A percentile compares a stretch with the other conserved stretches of the same genome.
phyloP scores from a whole-genome alignment of 1,284 basidiomycete genomes.

The Tilletia indica region DNA sequence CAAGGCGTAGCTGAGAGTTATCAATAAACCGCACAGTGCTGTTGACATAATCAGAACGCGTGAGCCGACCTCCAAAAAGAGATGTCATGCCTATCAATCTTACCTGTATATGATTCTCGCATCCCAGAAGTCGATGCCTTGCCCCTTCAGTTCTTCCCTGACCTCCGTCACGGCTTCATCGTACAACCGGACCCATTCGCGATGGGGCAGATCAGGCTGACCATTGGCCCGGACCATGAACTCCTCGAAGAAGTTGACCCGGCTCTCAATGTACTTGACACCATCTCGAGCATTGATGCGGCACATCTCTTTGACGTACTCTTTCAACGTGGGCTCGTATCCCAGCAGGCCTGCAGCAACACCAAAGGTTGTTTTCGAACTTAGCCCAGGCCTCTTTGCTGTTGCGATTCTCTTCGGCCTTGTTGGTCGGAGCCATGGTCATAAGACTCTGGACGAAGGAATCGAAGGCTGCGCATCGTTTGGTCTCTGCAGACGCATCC shows the following conservation, averaged over 20 bases:
- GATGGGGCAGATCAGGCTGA: constrained; percentile 64
- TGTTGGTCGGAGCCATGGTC: constrained; percentile 36
- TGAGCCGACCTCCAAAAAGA: not conserved
- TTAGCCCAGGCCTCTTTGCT: constrained; percentile 44
- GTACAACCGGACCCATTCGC: constrained; percentile 66
- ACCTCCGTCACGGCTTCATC: constrained; percentile 63
- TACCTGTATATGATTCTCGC: constrained; percentile 30
- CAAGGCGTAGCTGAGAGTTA: constrained; percentile 66
- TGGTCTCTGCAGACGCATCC: not conserved
- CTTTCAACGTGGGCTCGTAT: constrained; percentile 63
- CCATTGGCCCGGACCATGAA: constrained; percentile 68
- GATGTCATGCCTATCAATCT: no score
- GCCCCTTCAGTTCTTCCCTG: constrained; percentile 25
- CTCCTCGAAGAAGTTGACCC: constrained; percentile 67
- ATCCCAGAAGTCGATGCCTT: constrained; percentile 28
- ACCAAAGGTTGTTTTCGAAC: constrained; percentile 40
- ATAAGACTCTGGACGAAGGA: constrained; percentile 38
- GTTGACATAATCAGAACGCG: constrained; percentile 66
- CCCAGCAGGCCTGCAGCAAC: constrained; percentile 51
- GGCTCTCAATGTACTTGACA: constrained; percentile 70
- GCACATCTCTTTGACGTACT: constrained; percentile 68
- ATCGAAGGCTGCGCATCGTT: constrained; percentile 28
- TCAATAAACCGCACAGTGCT: constrained; percentile 66
- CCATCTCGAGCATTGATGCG: constrained; percentile 69
- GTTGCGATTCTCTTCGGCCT: constrained; percentile 25